Evolutionary conservation across 768 basidiomycete species (phyloP).

Genomic region (Rhodotorula babjevae): DNA sequence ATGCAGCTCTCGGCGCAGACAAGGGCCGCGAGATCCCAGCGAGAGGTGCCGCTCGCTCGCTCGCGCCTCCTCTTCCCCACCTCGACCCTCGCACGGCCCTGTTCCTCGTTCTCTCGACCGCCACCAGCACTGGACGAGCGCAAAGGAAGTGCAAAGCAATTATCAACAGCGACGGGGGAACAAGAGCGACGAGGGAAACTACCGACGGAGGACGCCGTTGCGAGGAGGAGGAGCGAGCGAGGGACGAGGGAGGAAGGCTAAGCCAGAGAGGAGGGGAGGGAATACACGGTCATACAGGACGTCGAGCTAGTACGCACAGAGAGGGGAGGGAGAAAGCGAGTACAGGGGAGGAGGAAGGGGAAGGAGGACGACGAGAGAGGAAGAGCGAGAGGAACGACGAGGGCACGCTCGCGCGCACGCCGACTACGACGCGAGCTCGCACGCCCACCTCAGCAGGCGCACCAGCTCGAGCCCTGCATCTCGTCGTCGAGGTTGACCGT

Average conservation of each 20-base stretch:
- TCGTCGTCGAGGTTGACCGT: constrained; percentile 33
- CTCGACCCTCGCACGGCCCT: background rate
- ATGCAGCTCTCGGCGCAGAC: too few relatives aligned
- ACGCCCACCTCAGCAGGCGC: constrained; percentile 20
- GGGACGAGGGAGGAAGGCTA: too few relatives aligned
- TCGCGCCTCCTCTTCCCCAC: too few relatives aligned
- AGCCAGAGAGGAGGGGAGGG: too few relatives aligned
- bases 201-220: too few relatives aligned
- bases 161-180: background rate
- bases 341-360: background rate
- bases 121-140: background rate
- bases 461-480: constrained; percentile 27
- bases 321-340: too few relatives aligned
- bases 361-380: background rate
- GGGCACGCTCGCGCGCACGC: background rate
- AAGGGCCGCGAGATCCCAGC: too few relatives aligned
- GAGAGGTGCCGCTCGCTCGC: too few relatives aligned
- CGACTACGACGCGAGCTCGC: too few relatives aligned
- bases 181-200: too few relatives aligned
- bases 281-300: background rate
- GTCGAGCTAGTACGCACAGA: too few relatives aligned
- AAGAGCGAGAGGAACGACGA: background rate
- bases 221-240: too few relatives aligned
- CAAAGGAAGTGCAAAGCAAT: background rate
- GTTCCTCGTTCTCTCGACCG: background rate